phyloP scores from a whole-genome alignment of 2,329 filamentous ascomycete genomes.

The Thelonectria discophora region DNA sequence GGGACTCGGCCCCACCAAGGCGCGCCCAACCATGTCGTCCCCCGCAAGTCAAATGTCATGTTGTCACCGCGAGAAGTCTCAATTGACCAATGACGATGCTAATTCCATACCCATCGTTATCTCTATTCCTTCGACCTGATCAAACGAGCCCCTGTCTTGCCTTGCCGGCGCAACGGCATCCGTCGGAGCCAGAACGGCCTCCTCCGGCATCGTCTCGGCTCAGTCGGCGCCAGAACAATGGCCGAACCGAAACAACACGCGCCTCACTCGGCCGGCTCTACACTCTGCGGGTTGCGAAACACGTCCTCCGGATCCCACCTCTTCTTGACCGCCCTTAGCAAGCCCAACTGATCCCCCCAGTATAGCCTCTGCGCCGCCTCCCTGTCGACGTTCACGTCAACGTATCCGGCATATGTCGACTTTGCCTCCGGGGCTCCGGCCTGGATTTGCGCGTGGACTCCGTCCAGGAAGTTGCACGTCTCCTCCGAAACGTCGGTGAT shows the following conservation, averaged over 20 bases:
- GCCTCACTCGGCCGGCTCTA: slow-evolving; percentile 37
- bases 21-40: slow-evolving; percentile 4
- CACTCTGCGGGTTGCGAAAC: slow-evolving; percentile 52
- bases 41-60: not conserved
- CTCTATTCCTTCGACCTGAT: not conserved
- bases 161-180: slow-evolving; percentile 10
- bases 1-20: not conserved
- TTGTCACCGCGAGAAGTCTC: not conserved
- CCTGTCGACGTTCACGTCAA: slow-evolving; percentile 61
- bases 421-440: slow-evolving; percentile 43
- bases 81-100: not conserved
- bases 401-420: slow-evolving; percentile 70
- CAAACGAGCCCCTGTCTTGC: not conserved
- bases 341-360: slow-evolving; percentile 47
- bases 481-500: slow-evolving; percentile 54
- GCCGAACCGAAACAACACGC: not conserved
- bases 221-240: not conserved
- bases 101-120: not conserved
- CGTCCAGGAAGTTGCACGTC: slow-evolving; percentile 60
- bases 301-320: slow-evolving; percentile 48
- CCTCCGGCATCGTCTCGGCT: slow-evolving; percentile 7
- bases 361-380: slow-evolving; percentile 52
- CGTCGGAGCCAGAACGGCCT: slow-evolving; percentile 6
- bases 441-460: slow-evolving; percentile 57
- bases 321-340: slow-evolving; percentile 48